Evolutionary conservation across 345 rosid genomes (phyloP).

Genomic region (Camelina laxa): DNA sequence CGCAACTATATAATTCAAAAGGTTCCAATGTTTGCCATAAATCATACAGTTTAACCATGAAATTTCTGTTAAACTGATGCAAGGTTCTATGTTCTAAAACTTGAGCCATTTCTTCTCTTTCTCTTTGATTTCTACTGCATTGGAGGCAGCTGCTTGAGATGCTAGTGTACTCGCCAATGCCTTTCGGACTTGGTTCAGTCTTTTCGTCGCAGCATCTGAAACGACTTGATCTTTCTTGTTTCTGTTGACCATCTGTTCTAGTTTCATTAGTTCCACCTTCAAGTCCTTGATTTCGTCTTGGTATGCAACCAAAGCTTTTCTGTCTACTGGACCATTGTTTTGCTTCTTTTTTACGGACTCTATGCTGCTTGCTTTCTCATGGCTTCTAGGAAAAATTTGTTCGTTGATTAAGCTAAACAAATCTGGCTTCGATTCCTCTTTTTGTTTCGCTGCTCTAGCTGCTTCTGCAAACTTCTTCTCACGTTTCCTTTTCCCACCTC

Average conservation of each 20-base stretch:
- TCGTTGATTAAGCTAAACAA: constrained; percentile 78
- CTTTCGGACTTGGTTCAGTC: constrained; percentile 65
- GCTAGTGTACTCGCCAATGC: constrained; percentile 72
- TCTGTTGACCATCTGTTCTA: constrained; percentile 81
- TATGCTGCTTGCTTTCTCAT: constrained; percentile 45
- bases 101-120: constrained; percentile 95
- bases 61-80: neutral
- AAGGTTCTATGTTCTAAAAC: constrained; percentile 51
- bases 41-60: neutral
- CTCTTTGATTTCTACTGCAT: constrained; percentile 69
- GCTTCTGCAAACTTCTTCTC: constrained; percentile 82
- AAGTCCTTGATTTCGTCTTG: constrained; percentile 78
- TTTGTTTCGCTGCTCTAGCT: constrained; percentile 63
- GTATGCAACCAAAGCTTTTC: constrained; percentile 70
- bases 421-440: constrained; percentile 68
- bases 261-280: constrained; percentile 58
- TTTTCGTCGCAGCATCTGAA: constrained; percentile 75
- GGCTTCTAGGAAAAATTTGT: constrained; percentile 54
- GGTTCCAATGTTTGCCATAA: constrained; percentile 16
- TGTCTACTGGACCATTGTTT: constrained; percentile 57
- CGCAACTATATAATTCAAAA: constrained; percentile 30
- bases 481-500: constrained; percentile 93
- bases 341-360: constrained; percentile 52
- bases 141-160: constrained; percentile 74
- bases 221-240: constrained; percentile 81